Conservation (phyloP, 208 protist genomes). For the Trypanosoma lewisi region DNA sequence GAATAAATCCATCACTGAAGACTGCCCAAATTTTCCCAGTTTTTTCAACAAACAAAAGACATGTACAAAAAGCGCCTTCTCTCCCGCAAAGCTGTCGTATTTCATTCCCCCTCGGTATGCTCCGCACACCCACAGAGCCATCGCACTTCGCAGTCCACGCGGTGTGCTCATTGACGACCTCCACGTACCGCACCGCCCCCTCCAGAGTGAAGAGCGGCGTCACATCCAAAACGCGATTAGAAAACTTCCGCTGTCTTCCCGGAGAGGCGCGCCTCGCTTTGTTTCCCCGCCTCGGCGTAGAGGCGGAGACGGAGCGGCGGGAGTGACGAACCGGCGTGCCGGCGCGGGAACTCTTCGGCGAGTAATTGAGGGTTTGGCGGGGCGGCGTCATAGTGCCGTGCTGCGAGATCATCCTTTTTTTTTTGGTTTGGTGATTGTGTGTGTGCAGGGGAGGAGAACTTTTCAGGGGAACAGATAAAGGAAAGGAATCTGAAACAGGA, state of each 20-base stretch:
- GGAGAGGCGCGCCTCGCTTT: not conserved
- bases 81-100: slow-evolving; percentile 47
- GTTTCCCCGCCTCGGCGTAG: not conserved
- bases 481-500: no score
- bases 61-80: slow-evolving; percentile 54
- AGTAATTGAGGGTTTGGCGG: not conserved
- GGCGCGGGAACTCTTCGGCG: not conserved
- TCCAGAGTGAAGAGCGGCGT: slow-evolving; percentile 56
- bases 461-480: no score
- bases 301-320: not conserved
- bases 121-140: slow-evolving; percentile 62
- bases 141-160: slow-evolving; percentile 76
- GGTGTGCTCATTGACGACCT: slow-evolving; percentile 62
- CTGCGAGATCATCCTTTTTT: not conserved
- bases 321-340: not conserved
- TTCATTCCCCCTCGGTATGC: slow-evolving; percentile 57
- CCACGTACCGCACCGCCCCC: slow-evolving; percentile 41
- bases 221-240: slow-evolving; percentile 50
- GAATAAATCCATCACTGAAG: slow-evolving; percentile 81
- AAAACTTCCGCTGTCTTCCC: not conserved
- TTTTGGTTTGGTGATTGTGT: not conserved
- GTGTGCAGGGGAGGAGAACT: no score
- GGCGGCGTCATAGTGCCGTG: not conserved
- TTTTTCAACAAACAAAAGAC: slow-evolving; percentile 50
- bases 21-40: slow-evolving; percentile 59